These are phyloP conservation scores for Aspergillus novoparasiticus DNA, from an alignment of 2,329 filamentous ascomycete species.

Conservation along the genomic window DNA sequence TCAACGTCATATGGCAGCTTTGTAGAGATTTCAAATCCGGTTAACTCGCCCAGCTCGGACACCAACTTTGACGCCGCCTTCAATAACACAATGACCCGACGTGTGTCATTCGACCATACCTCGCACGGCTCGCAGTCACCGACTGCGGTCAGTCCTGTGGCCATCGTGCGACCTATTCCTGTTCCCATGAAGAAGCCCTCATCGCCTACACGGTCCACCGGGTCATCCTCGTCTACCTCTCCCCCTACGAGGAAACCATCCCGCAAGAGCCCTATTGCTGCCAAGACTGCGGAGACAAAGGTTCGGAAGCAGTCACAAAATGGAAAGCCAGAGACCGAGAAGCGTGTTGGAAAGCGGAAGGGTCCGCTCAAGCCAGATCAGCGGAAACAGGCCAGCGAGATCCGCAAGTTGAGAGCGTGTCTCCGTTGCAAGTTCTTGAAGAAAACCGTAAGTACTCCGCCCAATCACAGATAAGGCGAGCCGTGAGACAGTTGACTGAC, in stretches of 20 bases:
- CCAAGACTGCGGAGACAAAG: conserved; percentile 82
- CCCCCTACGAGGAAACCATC: conserved; percentile 66
- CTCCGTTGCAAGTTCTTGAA: conserved; percentile 97
- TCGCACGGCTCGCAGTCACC: conserved; percentile 48
- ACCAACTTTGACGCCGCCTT: conserved; percentile 64
- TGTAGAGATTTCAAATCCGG: conserved; percentile 77
- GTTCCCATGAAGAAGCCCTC: conserved; percentile 49
- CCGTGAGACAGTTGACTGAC: neutral
- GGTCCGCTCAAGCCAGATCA: conserved; percentile 91
- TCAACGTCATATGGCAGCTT: conserved; percentile 76
- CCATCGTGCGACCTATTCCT: conserved; percentile 68
- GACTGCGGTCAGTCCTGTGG: conserved; percentile 65
- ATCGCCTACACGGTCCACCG: conserved; percentile 62
- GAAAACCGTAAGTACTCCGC: conserved; percentile 66
- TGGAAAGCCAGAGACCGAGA: conserved; percentile 85
- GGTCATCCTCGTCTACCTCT: conserved; percentile 66
- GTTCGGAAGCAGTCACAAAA: conserved; percentile 73
- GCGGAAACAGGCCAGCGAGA: conserved; percentile 94
- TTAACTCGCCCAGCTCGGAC: conserved; percentile 83
- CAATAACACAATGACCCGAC: conserved; percentile 41
- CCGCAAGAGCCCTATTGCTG: conserved; percentile 72
- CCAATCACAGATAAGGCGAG: neutral
- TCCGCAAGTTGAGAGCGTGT: conserved; percentile 90
- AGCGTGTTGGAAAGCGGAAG: conserved; percentile 87
- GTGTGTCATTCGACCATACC: conserved; percentile 43